Base-by-base conservation (phyloP, 75 land plant genomes). In the Cryptomeria japonica region DNA sequence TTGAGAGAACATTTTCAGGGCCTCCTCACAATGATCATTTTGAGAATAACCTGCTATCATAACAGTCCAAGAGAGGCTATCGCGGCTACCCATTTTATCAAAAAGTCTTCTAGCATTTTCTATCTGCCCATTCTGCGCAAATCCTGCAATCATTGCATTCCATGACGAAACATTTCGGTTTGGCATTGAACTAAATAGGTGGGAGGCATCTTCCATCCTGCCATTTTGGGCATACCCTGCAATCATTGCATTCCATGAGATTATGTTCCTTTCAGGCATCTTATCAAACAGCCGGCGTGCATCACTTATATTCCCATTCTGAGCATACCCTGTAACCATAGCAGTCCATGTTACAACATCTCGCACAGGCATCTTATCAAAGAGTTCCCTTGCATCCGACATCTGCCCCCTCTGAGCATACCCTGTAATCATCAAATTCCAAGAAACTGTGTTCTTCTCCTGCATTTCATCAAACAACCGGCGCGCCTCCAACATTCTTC, bases 51-150 rank as follows among this genome's bases (percentile, higher is more conserved):
- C 93, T 47, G 88, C 90, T 47, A 94, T 92, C 86, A 93, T 79
- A 8, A 92, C 90, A 87, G 91, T 92, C 94, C 94, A 94, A 12
- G 93, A 87, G 15, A 94, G 90, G 77, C 89, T 86, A 70, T 93
- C 94, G 41, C 85, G 84, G 68, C 4, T 28, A 14, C 89, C 83
- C 89, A 91, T 68, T 86, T 75, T 85, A 31, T 68, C 15, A 86
- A 94, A 94, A 2, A 94, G 79, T 85, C 85, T 53, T 32, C 86
- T 84, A 25, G 94, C 93, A 68, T 89, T 9, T 9, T 88, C 88
- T 34, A 88, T 56, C 15, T 85, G 87, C 34, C 94, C 92, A 16
- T 46, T 39, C 84, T 87, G 89, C 84, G 88, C 87, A 56, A 89
- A 83, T 72, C 80, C 78, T 37, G 80, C 84, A 49, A 92, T 89